Conservation (phyloP, 805 yeast genomes). For the Pichia exigua region DNA sequence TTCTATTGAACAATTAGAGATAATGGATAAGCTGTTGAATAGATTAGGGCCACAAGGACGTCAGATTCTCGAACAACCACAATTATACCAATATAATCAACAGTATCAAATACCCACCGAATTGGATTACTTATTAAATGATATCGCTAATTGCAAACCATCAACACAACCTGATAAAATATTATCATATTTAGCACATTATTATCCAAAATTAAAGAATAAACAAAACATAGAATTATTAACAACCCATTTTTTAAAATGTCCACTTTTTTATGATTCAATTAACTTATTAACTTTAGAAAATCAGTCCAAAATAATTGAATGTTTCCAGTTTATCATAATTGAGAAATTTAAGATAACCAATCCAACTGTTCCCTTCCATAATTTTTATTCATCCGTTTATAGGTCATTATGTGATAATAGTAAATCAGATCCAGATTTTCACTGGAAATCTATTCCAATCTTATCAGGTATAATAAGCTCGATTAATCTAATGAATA, state of each 20-base stretch:
- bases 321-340: slow-evolving; percentile 39
- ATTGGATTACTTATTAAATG: slow-evolving; percentile 40
- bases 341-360: slow-evolving; percentile 40
- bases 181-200: slow-evolving; percentile 42
- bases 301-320: slow-evolving; percentile 34
- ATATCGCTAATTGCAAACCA: slow-evolving; percentile 34
- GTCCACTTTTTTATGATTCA: slow-evolving; percentile 30
- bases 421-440: slow-evolving; percentile 9
- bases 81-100: neutral
- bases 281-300: slow-evolving; percentile 21
- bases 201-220: slow-evolving; percentile 42
- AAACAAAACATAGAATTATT: slow-evolving; percentile 39
- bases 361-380: slow-evolving; percentile 40
- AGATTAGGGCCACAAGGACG: slow-evolving; percentile 23
- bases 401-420: slow-evolving; percentile 4
- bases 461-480: slow-evolving; percentile 38
- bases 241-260: slow-evolving; percentile 36
- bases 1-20: neutral
- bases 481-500: slow-evolving; percentile 24
- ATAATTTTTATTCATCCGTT: slow-evolving; percentile 31
- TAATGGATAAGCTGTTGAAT: slow-evolving; percentile 3
- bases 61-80: neutral
- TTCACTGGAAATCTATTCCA: slow-evolving; percentile 41
- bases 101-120: slow-evolving; percentile 28
- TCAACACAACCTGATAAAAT: slow-evolving; percentile 23